These are phyloP conservation scores for Populus hybrid DNA, from an alignment of 441 rosid genomes.

Conservation along the genomic window DNA sequence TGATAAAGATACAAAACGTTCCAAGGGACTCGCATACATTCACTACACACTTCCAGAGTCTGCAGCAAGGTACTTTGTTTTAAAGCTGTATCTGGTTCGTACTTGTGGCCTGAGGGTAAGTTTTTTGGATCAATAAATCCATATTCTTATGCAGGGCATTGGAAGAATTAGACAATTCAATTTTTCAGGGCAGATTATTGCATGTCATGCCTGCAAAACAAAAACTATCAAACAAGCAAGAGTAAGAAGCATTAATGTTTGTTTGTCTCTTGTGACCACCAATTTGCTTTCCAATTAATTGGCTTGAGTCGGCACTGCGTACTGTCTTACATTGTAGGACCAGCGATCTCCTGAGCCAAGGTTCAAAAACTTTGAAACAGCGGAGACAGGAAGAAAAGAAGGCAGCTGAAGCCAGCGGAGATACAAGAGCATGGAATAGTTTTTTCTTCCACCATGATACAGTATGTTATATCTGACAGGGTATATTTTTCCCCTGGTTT, in stretches of 20 bases:
- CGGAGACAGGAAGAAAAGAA: constrained; percentile 74
- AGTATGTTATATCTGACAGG: constrained; percentile 33
- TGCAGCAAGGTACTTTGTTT: constrained; percentile 61
- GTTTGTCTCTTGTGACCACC: constrained; percentile 3
- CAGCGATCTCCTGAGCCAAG: constrained; percentile 26
- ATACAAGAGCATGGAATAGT: constrained; percentile 90
- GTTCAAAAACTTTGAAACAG: constrained; percentile 71
- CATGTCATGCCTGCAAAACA: constrained; percentile 78
- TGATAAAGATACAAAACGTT: constrained; percentile 81
- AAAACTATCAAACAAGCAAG: constrained; percentile 48
- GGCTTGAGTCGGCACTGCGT: constrained; percentile 4
- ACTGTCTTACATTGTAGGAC: constrained; percentile 25
- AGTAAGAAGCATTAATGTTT: constrained; percentile 38
- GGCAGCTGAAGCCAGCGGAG: constrained; percentile 87
- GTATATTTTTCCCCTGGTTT: no score
- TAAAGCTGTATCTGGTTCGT: neutral
- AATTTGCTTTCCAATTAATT: neutral
- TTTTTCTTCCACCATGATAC: constrained; percentile 89
- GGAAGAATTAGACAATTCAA: constrained; percentile 64
- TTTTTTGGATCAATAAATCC: constrained; percentile 7
- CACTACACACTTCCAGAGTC: constrained; percentile 58
- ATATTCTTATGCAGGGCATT: constrained; percentile 62
- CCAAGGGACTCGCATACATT: constrained; percentile 85
- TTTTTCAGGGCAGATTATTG: constrained; percentile 80
- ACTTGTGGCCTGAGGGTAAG: neutral